These are phyloP conservation scores for Coemansia sp. DNA, from an alignment of 192 early-diverging fungal genomes.

Conservation along the genomic window DNA sequence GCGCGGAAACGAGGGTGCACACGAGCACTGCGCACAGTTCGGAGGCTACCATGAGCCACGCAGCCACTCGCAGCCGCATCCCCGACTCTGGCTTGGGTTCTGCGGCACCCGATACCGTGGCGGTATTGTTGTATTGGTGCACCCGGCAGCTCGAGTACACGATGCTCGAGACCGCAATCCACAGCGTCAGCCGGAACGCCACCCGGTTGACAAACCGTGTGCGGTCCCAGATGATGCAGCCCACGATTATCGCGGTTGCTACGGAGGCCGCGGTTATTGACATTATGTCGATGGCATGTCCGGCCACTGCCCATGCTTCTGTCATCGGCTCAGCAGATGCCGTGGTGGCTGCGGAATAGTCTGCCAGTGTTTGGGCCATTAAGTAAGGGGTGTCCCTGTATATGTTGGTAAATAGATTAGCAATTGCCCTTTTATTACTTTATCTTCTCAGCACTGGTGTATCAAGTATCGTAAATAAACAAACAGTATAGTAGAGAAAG, in stretches of 20 bases:
- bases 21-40: constrained; percentile 9
- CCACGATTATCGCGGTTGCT: not conserved
- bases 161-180: constrained; percentile 1
- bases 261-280: constrained; percentile 12
- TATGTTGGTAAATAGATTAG: too few relatives aligned
- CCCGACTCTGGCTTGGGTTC: not conserved
- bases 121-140: not conserved
- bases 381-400: too few relatives aligned
- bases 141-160: constrained; percentile 10
- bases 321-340: not conserved
- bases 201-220: not conserved
- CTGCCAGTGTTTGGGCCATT: too few relatives aligned
- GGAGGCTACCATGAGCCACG: constrained; percentile 13
- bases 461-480: too few relatives aligned
- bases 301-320: constrained; percentile 14
- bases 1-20: not conserved
- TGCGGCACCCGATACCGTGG: too few relatives aligned
- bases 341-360: too few relatives aligned
- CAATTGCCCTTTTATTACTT: too few relatives aligned
- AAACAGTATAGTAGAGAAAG: too few relatives aligned
- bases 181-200: constrained; percentile 16
- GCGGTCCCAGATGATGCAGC: not conserved
- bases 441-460: too few relatives aligned
- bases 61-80: constrained; percentile 8
- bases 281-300: constrained; percentile 15